Evolutionary conservation across 2,329 filamentous ascomycete species (phyloP).

Genomic region (Chaetomium sp.): DNA sequence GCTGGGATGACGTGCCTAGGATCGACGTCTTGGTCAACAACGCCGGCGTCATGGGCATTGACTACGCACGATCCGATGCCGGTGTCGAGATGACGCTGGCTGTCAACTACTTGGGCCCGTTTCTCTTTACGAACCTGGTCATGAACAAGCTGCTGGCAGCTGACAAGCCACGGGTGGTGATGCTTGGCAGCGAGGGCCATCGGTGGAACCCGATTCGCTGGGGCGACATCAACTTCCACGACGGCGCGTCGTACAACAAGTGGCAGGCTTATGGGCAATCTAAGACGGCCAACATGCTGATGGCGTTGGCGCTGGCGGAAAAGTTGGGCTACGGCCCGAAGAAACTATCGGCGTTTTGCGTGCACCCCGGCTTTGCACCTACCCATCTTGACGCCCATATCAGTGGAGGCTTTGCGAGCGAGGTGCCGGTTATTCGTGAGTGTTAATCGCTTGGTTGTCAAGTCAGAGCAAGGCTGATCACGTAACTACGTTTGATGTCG

Average conservation of each 20-base stretch:
- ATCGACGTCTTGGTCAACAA: constrained; percentile 41
- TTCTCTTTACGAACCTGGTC: constrained; percentile 40
- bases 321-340: constrained; percentile 8
- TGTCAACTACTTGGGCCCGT: constrained; percentile 41
- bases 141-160: constrained; percentile 36
- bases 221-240: constrained; percentile 13
- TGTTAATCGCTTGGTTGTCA: background rate
- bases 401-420: background rate
- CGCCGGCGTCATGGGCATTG: constrained; percentile 36
- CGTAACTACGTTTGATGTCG: background rate
- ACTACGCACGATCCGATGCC: constrained; percentile 31
- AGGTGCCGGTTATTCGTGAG: background rate
- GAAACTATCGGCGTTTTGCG: constrained; percentile 11
- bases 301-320: constrained; percentile 20
- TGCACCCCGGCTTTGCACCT: constrained; percentile 19
- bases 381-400: constrained; percentile 9
- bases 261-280: constrained; percentile 26
- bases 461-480: background rate
- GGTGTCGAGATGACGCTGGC: constrained; percentile 40
- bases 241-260: constrained; percentile 18
- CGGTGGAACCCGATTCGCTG: constrained; percentile 17
- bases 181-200: constrained; percentile 33
- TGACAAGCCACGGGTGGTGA: constrained; percentile 32
- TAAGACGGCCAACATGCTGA: constrained; percentile 28
- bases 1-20: constrained; percentile 29